A percentile compares a stretch with the other conserved stretches of the same genome.
Evolutionary conservation across 2,329 filamentous ascomycete species (phyloP).

Genomic region (Fusarium caatingaense): DNA sequence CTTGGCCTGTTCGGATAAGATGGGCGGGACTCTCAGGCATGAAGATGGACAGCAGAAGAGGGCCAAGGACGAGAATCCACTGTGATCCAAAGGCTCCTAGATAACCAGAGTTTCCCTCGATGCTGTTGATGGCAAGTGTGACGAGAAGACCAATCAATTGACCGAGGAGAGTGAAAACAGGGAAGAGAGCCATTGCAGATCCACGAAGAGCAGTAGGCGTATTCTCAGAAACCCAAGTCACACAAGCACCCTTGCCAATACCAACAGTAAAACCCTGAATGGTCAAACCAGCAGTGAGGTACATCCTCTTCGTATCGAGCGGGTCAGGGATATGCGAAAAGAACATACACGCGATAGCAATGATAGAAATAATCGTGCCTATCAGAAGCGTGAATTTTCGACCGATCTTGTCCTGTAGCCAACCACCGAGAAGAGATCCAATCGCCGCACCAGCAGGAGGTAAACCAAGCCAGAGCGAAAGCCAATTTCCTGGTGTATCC

Average conservation of each 20-base stretch:
- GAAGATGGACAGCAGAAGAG: slow-evolving; percentile 40
- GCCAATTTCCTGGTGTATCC: slow-evolving; percentile 46
- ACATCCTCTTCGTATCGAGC: slow-evolving; percentile 29
- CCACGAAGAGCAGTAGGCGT: slow-evolving; percentile 44
- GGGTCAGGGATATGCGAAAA: slow-evolving; percentile 38
- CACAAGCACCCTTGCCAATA: slow-evolving; percentile 41
- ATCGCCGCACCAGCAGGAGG: slow-evolving; percentile 41
- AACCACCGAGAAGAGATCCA: slow-evolving; percentile 45
- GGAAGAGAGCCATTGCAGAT: slow-evolving; percentile 46
- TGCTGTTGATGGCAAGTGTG: slow-evolving; percentile 38
- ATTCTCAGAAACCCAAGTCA: slow-evolving; percentile 55
- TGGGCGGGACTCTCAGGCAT: slow-evolving; percentile 47
- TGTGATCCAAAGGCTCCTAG: slow-evolving; percentile 45
- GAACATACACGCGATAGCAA: slow-evolving; percentile 45
- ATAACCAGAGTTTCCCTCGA: slow-evolving; percentile 34
- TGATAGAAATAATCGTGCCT: slow-evolving; percentile 43
- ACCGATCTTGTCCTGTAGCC: slow-evolving; percentile 46
- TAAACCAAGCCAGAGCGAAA: slow-evolving; percentile 45
- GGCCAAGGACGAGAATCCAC: slow-evolving; percentile 37
- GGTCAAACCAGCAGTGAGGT: slow-evolving; percentile 43
- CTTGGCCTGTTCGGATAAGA: slow-evolving; percentile 34
- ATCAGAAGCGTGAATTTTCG: slow-evolving; percentile 41
- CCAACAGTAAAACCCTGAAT: slow-evolving; percentile 47
- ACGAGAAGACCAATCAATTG: slow-evolving; percentile 45
- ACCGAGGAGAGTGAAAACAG: slow-evolving; percentile 44